Evolutionary conservation across 768 basidiomycete species (phyloP).

Genomic region (Boletus bicolor): DNA sequence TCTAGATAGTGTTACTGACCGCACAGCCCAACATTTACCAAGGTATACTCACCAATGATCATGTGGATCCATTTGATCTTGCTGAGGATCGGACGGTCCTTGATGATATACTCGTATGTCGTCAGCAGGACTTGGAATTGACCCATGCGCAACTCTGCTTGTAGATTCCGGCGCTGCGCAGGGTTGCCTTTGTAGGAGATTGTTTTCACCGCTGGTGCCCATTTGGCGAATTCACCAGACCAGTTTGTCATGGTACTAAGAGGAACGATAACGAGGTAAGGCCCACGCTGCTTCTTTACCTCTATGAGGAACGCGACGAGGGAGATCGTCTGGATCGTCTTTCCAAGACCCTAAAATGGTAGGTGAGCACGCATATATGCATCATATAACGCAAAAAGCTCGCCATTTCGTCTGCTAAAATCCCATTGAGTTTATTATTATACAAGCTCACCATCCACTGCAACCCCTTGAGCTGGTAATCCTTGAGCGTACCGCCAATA

Average conservation of each 20-base stretch:
- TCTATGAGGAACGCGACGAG: constrained; percentile 95
- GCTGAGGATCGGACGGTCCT: constrained; percentile 85
- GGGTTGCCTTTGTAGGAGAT: constrained; percentile 94
- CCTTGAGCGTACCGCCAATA: constrained; percentile 86
- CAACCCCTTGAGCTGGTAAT: constrained; percentile 91
- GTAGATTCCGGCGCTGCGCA: constrained; percentile 70
- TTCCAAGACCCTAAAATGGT: constrained; percentile 76
- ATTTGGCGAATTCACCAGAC: constrained; percentile 95
- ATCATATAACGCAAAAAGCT: constrained; percentile 15
- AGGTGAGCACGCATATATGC: constrained; percentile 9
- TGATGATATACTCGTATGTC: constrained; percentile 97
- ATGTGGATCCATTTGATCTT: constrained; percentile 96
- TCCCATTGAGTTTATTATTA: constrained; percentile 94
- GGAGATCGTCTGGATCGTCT: constrained; percentile 93
- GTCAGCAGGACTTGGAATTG: constrained; percentile 92
- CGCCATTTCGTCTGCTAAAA: constrained; percentile 93
- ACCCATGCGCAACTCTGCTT: constrained; percentile 70
- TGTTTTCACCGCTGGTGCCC: constrained; percentile 80
- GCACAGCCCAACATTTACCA: background rate
- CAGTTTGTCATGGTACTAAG: constrained; percentile 97
- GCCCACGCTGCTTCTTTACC: constrained; percentile 83
- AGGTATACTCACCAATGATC: constrained; percentile 72
- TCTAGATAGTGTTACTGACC: constrained; percentile 41
- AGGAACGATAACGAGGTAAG: constrained; percentile 93
- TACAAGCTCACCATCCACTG: constrained; percentile 99